A percentile compares a stretch with the other conserved stretches of the same genome.
Conservation (phyloP, 2,329 filamentous ascomycete genomes). For the Fusarium sp. region DNA sequence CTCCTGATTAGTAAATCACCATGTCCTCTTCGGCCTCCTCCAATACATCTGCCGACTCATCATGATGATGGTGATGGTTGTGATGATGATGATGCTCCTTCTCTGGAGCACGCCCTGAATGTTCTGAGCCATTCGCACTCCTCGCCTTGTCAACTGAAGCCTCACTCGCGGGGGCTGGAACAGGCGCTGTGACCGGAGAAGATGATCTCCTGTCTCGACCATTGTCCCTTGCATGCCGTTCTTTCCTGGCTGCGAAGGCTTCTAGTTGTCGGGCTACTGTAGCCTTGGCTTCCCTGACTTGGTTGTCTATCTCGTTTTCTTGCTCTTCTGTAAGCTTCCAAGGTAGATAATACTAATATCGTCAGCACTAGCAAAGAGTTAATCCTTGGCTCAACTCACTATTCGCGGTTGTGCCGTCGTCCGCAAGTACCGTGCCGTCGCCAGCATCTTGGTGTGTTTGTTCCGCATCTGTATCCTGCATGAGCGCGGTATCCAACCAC, state of each 20-base stretch:
- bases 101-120: conserved; percentile 13
- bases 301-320: conserved; percentile 76
- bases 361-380: conserved; percentile 11
- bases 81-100: conserved; percentile 22
- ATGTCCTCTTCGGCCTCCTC: conserved; percentile 90
- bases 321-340: conserved; percentile 80
- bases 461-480: conserved; percentile 76
- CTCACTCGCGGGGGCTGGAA: conserved; percentile 15
- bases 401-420: conserved; percentile 79
- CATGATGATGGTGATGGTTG: conserved; percentile 59
- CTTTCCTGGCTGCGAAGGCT: conserved; percentile 68
- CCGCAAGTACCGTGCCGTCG: conserved; percentile 77
- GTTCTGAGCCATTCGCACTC: conserved; percentile 14
- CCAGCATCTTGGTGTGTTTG: conserved; percentile 78
- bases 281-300: conserved; percentile 74
- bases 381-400: conserved; percentile 63
- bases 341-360: conserved; percentile 81
- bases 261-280: conserved; percentile 73
- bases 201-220: conserved; percentile 22
- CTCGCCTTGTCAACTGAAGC: conserved; percentile 16
- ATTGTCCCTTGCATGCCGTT: conserved; percentile 50
- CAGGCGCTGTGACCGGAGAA: conserved; percentile 29
- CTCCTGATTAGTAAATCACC: conserved; percentile 79
- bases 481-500: conserved; percentile 24
- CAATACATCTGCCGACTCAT: conserved; percentile 81